Evolutionary conservation across 768 basidiomycete genomes (phyloP), one percentile per base, ranked within the genome.

Genomic region (Psilocybe tampanensis): DNA sequence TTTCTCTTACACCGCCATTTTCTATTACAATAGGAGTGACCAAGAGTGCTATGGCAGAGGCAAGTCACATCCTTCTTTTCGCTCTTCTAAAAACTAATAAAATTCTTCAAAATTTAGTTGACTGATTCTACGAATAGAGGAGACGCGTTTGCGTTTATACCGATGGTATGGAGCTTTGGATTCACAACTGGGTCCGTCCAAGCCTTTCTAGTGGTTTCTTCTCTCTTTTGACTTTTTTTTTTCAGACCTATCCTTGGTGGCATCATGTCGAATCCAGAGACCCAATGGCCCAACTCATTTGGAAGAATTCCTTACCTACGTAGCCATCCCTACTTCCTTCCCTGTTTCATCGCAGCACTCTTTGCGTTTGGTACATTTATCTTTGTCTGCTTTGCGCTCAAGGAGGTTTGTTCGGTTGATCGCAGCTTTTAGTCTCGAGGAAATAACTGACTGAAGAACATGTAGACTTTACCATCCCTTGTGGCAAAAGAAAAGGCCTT

Each of bases 181-280:
- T 56, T 61, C 0, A 76, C 72, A 0, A 55, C 71, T 8, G 74
- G 66, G 73, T 75, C 36, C 8, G 70, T 60, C 1, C 80, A n/a
- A n/a, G n/a, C 79, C 59, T 74, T 80, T 52, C 68, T 82, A 11
- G 78, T 81, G 12, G 81, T 76, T 59, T 64, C 69, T 6, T 32
- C n/a, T 15, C n/a, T 11, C 66, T 66, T 23, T 66, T 77, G 4
- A 73, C 54, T 75, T 12, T 1, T 67, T 76, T 15, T 21, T 68
- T 1, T 63, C 72, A 21, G 88, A 0, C 89, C 89, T 17, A 74
- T 83, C 26, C 70, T 90, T 2, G 89, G 89, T 24, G 89, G 89
- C n/a, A 59, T 80, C 9, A 69, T 91, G 7, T 80, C 86, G 8
- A 78, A 80, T 41, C 86, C 89, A 2, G 80, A 76, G 9, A 78